These are phyloP conservation scores for Tillandsia leiboldiana DNA, from an alignment of 176 grass and related monocot species.

Conservation along the genomic window DNA sequence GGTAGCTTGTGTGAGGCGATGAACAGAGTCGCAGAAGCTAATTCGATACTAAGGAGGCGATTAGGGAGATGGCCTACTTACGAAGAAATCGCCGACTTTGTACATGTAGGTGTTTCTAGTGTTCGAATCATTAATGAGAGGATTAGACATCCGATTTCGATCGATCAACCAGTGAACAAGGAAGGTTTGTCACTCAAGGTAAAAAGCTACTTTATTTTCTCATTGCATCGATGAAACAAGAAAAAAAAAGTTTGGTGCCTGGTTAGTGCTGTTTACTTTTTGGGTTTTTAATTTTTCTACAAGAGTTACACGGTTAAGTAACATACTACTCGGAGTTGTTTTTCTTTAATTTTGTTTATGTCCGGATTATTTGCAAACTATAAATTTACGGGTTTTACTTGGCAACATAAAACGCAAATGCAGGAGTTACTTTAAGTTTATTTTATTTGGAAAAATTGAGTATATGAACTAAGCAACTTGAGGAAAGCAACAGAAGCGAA, in stretches of 20 bases:
- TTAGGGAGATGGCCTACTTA: conserved; percentile 25
- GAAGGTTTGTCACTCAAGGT: conserved; percentile 17
- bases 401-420: too few species aligned
- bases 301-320: too few species aligned
- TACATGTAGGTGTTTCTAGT: conserved; percentile 11
- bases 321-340: too few species aligned
- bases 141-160: conserved; percentile 20
- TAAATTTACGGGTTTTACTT: too few species aligned
- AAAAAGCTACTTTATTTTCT: background rate
- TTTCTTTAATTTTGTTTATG: too few species aligned
- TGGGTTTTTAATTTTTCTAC: too few species aligned
- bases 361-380: too few species aligned
- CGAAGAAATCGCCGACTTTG: conserved; percentile 28
- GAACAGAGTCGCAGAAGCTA: conserved; percentile 25
- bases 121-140: conserved; percentile 20
- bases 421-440: too few species aligned
- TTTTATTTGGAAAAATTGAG: too few species aligned
- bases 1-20: conserved; percentile 30
- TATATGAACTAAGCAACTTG: too few species aligned
- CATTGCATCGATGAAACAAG: background rate
- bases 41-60: conserved; percentile 3
- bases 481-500: too few species aligned
- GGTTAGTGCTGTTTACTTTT: too few species aligned
- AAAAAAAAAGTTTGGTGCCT: background rate
- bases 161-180: conserved; percentile 14